Conservation (phyloP, 495 filamentous ascomycete species). For the Penicillium waksmanii region DNA sequence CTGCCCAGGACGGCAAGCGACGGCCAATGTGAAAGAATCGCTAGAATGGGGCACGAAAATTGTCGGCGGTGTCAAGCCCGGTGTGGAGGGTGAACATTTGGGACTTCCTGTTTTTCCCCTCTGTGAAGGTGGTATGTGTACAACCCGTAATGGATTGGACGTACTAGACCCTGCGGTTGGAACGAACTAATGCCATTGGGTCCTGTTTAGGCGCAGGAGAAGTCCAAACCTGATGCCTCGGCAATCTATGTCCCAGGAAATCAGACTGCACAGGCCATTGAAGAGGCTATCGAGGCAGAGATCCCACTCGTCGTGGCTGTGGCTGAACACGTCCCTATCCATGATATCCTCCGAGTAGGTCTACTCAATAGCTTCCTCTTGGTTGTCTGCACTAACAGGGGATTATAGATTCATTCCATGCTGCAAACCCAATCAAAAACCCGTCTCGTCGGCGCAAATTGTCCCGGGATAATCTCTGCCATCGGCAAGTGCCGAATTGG, state of each 20-base stretch:
- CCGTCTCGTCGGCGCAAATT: slow-evolving; percentile 82
- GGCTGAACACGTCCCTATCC: slow-evolving; percentile 87
- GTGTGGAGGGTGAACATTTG: slow-evolving; percentile 75
- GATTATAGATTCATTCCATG: slow-evolving; percentile 71
- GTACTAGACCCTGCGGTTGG: neutral
- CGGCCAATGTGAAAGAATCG: slow-evolving; percentile 80
- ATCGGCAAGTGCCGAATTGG: slow-evolving; percentile 82
- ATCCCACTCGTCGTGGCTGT: slow-evolving; percentile 87
- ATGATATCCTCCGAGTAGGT: slow-evolving; percentile 79
- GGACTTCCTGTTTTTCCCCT: slow-evolving; percentile 76
- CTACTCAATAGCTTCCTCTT: neutral
- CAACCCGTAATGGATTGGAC: neutral
- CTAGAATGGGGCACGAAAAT: slow-evolving; percentile 86
- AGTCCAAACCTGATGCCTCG: slow-evolving; percentile 80
- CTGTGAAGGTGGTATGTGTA: slow-evolving; percentile 61
- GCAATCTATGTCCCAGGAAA: slow-evolving; percentile 85
- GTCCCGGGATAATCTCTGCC: slow-evolving; percentile 85
- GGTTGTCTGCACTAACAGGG: slow-evolving; percentile 2
- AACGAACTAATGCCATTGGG: neutral
- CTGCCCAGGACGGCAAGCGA: slow-evolving; percentile 58
- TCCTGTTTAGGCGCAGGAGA: slow-evolving; percentile 64
- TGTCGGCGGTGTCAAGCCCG: slow-evolving; percentile 83
- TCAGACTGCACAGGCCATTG: slow-evolving; percentile 76
- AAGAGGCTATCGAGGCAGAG: slow-evolving; percentile 87
- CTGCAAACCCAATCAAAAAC: slow-evolving; percentile 80